These are phyloP conservation scores for Anaeramoeba ignava DNA, from an alignment of 78 protist species.

Conservation along the genomic window DNA sequence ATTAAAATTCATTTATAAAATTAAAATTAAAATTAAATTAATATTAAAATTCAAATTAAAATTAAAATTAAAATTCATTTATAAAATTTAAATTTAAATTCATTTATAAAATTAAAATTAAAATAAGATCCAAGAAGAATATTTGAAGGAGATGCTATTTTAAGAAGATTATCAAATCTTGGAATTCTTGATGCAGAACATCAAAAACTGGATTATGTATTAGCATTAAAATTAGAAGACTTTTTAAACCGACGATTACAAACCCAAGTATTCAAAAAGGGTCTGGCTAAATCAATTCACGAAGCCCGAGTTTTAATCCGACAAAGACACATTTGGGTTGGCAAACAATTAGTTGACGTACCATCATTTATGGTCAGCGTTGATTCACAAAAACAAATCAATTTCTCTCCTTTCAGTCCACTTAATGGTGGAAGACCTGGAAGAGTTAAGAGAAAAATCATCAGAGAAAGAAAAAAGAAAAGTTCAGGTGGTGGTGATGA, in stretches of 20 bases:
- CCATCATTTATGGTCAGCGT: slow-evolving; percentile 97
- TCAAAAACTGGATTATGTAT: slow-evolving; percentile 92
- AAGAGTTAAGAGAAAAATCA: slow-evolving; percentile 77
- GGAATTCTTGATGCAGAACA: slow-evolving; percentile 88
- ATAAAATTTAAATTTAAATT: too few species aligned
- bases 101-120: too few species aligned
- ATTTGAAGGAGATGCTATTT: slow-evolving; percentile 94
- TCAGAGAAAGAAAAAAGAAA: slow-evolving; percentile 11
- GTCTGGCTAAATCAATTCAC: slow-evolving; percentile 94
- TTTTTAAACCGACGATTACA: slow-evolving; percentile 97
- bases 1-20: too few species aligned
- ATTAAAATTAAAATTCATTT: too few species aligned
- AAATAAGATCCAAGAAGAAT: slow-evolving; percentile 47
- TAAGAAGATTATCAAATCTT: slow-evolving; percentile 75
- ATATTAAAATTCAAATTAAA: too few species aligned
- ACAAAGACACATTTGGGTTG: slow-evolving; percentile 98
- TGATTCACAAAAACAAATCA: slow-evolving; percentile 91
- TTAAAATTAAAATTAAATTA: too few species aligned
- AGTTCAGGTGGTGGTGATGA: slow-evolving; percentile 7
- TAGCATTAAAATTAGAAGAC: slow-evolving; percentile 81
- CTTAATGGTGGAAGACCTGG: slow-evolving; percentile 83
- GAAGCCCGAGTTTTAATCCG: slow-evolving; percentile 97
- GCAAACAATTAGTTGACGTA: slow-evolving; percentile 92
- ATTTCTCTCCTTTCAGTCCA: slow-evolving; percentile 73
- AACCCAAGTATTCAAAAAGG: slow-evolving; percentile 82